Evolutionary conservation across 495 filamentous ascomycete genomes (phyloP).

Genomic region (Neurospora sp.): DNA sequence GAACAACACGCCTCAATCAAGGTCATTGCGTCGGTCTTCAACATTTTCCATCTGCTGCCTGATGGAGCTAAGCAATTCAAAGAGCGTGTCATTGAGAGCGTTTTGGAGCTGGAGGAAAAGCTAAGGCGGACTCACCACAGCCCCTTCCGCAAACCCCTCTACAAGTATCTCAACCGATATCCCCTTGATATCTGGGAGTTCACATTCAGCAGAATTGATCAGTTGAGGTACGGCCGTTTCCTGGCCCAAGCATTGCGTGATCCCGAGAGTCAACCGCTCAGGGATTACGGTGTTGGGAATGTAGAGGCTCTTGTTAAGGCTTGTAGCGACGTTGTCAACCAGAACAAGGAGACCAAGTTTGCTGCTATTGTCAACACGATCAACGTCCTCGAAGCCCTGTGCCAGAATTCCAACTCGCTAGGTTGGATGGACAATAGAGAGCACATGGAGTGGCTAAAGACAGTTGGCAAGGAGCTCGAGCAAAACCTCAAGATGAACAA

Average conservation of each 20-base stretch:
- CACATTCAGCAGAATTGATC: conserved; percentile 62
- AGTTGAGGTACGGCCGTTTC: conserved; percentile 85
- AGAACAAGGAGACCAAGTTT: conserved; percentile 51
- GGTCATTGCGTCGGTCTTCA: conserved; percentile 84
- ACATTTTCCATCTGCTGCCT: conserved; percentile 92
- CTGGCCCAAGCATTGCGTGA: conserved; percentile 82
- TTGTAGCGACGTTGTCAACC: conserved; percentile 48
- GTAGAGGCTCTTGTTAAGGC: conserved; percentile 56
- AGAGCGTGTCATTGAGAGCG: conserved; percentile 75
- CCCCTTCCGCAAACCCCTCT: conserved; percentile 84
- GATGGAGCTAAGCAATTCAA: conserved; percentile 84
- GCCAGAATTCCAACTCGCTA: conserved; percentile 44
- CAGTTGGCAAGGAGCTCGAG: conserved; percentile 72
- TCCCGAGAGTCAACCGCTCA: conserved; percentile 60
- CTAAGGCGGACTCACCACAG: conserved; percentile 84
- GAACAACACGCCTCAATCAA: conserved; percentile 88
- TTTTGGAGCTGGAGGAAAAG: conserved; percentile 77
- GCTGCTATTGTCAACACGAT: conserved; percentile 79
- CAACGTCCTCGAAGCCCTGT: conserved; percentile 70
- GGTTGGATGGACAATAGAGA: conserved; percentile 72
- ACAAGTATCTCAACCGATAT: conserved; percentile 89
- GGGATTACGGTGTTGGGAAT: conserved; percentile 63
- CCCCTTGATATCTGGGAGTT: conserved; percentile 78
- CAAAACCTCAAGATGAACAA: conserved; percentile 55
- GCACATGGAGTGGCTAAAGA: conserved; percentile 53